phyloP scores from a whole-genome alignment of 192 early-diverging fungal genomes.

The Pilaira anomala region DNA sequence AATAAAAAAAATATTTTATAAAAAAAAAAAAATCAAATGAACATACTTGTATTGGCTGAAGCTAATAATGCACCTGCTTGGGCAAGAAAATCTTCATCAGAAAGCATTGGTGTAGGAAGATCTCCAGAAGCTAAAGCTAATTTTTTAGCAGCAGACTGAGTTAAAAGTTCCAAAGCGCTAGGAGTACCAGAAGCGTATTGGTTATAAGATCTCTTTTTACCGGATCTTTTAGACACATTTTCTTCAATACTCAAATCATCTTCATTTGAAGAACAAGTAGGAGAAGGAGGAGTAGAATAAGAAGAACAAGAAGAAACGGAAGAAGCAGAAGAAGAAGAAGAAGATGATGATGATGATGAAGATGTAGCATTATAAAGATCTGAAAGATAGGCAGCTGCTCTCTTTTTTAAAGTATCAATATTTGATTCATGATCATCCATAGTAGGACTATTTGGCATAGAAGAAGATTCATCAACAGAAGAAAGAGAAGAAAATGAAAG shows the following conservation, averaged over 20 bases:
- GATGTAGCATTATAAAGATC: slow-evolving; percentile 20
- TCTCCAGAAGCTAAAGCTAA: slow-evolving; percentile 27
- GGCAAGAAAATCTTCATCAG: slow-evolving; percentile 44
- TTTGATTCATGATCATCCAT: slow-evolving; percentile 9
- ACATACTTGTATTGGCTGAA: slow-evolving; percentile 25
- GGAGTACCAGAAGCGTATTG: slow-evolving; percentile 1
- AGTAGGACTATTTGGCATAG: slow-evolving; percentile 14
- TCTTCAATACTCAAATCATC: not conserved
- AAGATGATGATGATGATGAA: not conserved
- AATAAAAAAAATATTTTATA: not conserved
- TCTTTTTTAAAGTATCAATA: slow-evolving; percentile 31
- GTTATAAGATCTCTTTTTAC: slow-evolving; percentile 23
- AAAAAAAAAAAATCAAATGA: not conserved
- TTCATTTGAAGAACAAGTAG: not conserved
- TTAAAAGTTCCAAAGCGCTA: slow-evolving; percentile 26
- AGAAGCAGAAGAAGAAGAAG: slow-evolving; percentile 7
- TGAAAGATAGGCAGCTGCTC: slow-evolving; percentile 27
- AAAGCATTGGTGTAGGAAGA: slow-evolving; percentile 20
- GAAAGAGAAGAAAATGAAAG: slow-evolving; percentile 14
- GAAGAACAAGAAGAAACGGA: slow-evolving; percentile 2
- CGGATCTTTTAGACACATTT: not conserved
- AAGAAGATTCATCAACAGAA: not conserved
- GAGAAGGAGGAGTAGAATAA: not conserved
- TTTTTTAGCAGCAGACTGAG: slow-evolving; percentile 31
- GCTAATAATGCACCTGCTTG: slow-evolving; percentile 38